Base-by-base conservation (phyloP, 1,284 basidiomycete species). In the Leccinum huronense region DNA sequence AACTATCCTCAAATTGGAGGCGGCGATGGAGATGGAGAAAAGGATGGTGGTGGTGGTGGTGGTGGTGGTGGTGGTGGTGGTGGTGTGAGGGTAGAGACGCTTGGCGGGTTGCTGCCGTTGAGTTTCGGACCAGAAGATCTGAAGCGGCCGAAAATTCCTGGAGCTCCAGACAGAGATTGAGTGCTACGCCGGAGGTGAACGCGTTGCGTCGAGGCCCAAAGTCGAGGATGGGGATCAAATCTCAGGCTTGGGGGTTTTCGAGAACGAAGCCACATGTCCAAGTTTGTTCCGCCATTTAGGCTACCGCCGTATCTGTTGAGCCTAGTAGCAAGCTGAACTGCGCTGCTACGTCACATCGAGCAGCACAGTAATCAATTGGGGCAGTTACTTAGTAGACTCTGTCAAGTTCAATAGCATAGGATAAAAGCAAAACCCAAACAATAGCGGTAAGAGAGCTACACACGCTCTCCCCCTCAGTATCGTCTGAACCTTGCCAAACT, bases 41-140 rank as follows among this genome's bases (percentile, higher is more conserved):
- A 54, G 38, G 58, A 33, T 11, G 40, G 40, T 9, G n/a, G 42
- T n/a, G 42, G 16, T 10, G n/a, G 45, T 19, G 66, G 59, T 3
- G 60, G 23, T 23, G 23, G 23, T 23, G 23, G 23, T 23, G 23
- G 23, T 23, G n/a, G 42, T n/a, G 42, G 16, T 10, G n/a, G 45
- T 19, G 66, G 59, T 3, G 60, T 70, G 59, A 67, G 77, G 40
- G 61, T 68, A 80, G 85, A 86, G 60, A 92, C 88, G 3, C 80
- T 97, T 16, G 91, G 81, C 3, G 85, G 89, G 67, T 78, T 98
- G 40, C 79, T 97, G 57, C 95, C 95, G 0, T 82, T 91, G 78
- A 93, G 92, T 75, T 97, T 97, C 78, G 95, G 95, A 0, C 94
- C 94, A 1, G 93, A 34, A 45, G 70, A 71, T 0, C 34, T 71